phyloP scores from a whole-genome alignment of 352 stramenopile species.

The Thalassiosira livingstoniorum region DNA sequence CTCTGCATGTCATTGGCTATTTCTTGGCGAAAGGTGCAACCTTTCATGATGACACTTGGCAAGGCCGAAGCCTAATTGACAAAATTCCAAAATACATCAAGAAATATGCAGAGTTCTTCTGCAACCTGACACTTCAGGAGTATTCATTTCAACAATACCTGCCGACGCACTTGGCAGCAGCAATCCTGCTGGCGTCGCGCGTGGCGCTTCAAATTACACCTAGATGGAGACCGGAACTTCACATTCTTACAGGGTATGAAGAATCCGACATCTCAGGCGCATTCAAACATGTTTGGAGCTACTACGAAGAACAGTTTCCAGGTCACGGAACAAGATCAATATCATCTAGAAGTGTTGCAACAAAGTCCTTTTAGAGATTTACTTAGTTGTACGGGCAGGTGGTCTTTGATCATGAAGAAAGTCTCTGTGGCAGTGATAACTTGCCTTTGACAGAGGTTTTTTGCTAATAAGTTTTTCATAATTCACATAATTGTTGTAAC shows the following conservation, averaged over 20 bases:
- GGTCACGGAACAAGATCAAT: constrained; percentile 78
- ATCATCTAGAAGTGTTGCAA: constrained; percentile 75
- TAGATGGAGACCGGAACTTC: constrained; percentile 79
- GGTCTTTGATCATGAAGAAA: too few species aligned
- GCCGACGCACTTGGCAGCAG: constrained; percentile 78
- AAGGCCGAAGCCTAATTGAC: constrained; percentile 78
- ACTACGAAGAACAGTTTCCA: constrained; percentile 86
- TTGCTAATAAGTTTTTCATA: too few species aligned
- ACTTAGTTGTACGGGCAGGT: too few species aligned
- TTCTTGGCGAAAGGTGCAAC: constrained; percentile 78
- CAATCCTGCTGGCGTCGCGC: constrained; percentile 75
- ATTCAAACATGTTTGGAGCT: constrained; percentile 83
- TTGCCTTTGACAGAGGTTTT: too few species aligned
- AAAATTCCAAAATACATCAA: constrained; percentile 85
- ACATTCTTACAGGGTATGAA: constrained; percentile 80
- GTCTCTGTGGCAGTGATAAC: too few species aligned
- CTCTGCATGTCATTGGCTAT: constrained; percentile 82
- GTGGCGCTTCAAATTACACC: constrained; percentile 82
- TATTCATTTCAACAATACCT: constrained; percentile 85
- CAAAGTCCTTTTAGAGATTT: constrained; percentile 12
- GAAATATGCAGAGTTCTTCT: constrained; percentile 85
- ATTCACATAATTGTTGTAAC: too few species aligned
- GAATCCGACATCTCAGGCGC: constrained; percentile 70
- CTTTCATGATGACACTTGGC: constrained; percentile 84
- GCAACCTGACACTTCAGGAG: constrained; percentile 82